Evolutionary conservation across 495 filamentous ascomycete species (phyloP).

Genomic region (Aspergillus bridgeri): DNA sequence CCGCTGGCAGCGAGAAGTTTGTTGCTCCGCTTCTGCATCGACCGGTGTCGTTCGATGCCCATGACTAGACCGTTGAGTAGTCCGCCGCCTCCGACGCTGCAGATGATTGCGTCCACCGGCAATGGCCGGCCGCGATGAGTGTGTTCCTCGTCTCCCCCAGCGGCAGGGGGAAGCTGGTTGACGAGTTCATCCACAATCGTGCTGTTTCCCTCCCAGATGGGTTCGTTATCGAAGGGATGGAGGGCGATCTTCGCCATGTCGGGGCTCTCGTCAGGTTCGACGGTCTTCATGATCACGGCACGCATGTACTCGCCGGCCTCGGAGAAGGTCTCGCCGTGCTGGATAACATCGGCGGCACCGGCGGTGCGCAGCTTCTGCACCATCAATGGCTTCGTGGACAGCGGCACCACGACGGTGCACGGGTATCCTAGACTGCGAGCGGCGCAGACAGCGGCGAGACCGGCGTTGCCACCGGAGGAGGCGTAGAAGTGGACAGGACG

Average conservation of each 20-base stretch:
- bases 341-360: constrained; percentile 68
- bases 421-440: constrained; percentile 63
- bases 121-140: constrained; percentile 32
- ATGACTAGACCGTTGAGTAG: constrained; percentile 75
- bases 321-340: constrained; percentile 66
- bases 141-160: constrained; percentile 31
- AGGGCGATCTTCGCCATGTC: constrained; percentile 75
- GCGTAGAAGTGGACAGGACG: constrained; percentile 74
- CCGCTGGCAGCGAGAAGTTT: neutral
- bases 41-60: constrained; percentile 53
- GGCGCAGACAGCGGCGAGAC: constrained; percentile 83
- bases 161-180: constrained; percentile 48
- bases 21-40: constrained; percentile 4
- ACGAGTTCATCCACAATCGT: constrained; percentile 73
- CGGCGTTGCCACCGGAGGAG: constrained; percentile 86
- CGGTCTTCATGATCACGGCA: constrained; percentile 53
- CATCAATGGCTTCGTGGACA: constrained; percentile 65
- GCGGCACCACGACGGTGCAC: constrained; percentile 79
- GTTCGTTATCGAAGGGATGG: constrained; percentile 78
- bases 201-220: constrained; percentile 77
- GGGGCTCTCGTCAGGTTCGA: constrained; percentile 21
- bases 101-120: constrained; percentile 66
- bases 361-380: constrained; percentile 64
- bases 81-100: constrained; percentile 86
- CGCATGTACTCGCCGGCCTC: constrained; percentile 75